Percentiles rank a stretch among this genome's conserved stretches.
These are phyloP conservation scores for Jaltomata sinuosa DNA, from an alignment of 257 asterid genomes.

Conservation along the genomic window DNA sequence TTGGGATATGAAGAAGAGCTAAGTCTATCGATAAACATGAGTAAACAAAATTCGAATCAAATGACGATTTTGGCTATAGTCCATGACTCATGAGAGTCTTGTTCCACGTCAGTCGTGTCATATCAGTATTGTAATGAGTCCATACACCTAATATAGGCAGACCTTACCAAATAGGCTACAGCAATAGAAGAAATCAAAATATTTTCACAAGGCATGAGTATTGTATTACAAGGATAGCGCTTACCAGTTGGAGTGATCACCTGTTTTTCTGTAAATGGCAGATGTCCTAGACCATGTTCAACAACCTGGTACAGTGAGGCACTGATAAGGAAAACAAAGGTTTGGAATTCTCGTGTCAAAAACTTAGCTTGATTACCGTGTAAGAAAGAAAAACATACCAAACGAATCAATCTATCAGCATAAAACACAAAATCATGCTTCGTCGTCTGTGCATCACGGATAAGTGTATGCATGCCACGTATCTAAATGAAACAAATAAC, in stretches of 20 bases:
- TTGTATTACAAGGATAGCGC: conserved; percentile 5
- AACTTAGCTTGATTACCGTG: neutral
- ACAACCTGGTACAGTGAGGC: conserved; percentile 54
- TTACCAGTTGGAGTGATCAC: conserved; percentile 97
- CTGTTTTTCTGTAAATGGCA: conserved; percentile 96
- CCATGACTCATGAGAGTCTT: neutral
- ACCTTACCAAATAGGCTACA: neutral
- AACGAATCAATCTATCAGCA: conserved; percentile 83
- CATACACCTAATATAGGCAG: neutral
- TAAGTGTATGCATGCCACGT: conserved; percentile 99
- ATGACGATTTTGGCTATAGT: neutral
- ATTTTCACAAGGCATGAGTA: neutral
- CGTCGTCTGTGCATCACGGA: conserved; percentile 90
- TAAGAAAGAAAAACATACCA: conserved; percentile 42
- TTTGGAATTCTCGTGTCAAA: neutral
- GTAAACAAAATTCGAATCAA: neutral
- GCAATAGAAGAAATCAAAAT: neutral
- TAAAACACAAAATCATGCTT: conserved; percentile 91
- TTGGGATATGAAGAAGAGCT: neutral
- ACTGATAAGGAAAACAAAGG: neutral
- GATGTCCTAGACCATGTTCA: conserved; percentile 99
- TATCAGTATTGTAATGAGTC: neutral
- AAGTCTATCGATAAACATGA: neutral
- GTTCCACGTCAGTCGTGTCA: neutral
- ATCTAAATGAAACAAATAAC: conserved; percentile 52